Evolutionary conservation across 2,329 filamentous ascomycete species (phyloP).

Genomic region (Monilinia fructigena): DNA sequence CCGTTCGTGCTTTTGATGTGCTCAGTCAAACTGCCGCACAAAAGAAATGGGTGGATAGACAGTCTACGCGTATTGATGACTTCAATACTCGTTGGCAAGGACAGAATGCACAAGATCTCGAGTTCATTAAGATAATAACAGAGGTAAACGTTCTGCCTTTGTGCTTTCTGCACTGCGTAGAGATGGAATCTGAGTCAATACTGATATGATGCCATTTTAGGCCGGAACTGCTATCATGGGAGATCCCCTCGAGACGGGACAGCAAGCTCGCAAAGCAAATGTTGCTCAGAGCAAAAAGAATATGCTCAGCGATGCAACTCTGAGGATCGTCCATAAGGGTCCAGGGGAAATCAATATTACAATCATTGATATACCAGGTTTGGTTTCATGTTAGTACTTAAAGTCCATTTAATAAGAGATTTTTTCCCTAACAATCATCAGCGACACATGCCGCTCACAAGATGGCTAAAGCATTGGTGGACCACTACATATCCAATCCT

Average conservation of each 20-base stretch:
- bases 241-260: not conserved
- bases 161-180: too few relatives aligned
- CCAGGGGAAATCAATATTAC: constrained; percentile 29
- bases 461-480: constrained; percentile 29
- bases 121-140: not conserved
- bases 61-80: not conserved
- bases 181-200: too few relatives aligned
- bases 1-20: not conserved
- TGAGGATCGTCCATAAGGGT: constrained; percentile 26
- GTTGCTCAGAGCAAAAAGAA: not conserved
- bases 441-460: constrained; percentile 21
- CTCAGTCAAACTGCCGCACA: not conserved
- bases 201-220: not conserved
- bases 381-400: constrained; percentile 30
- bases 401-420: too few relatives aligned
- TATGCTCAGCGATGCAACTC: not conserved
- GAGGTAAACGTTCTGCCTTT: not conserved
- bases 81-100: not conserved
- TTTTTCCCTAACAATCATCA: not conserved
- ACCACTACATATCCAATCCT: constrained; percentile 43
- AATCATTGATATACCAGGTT: constrained; percentile 37
- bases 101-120: accelerated
- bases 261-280: not conserved
- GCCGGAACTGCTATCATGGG: constrained; percentile 10
- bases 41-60: not conserved